Evolutionary conservation across 2,329 filamentous ascomycete species (phyloP).

Genomic region (Lithohypha guttulata): DNA sequence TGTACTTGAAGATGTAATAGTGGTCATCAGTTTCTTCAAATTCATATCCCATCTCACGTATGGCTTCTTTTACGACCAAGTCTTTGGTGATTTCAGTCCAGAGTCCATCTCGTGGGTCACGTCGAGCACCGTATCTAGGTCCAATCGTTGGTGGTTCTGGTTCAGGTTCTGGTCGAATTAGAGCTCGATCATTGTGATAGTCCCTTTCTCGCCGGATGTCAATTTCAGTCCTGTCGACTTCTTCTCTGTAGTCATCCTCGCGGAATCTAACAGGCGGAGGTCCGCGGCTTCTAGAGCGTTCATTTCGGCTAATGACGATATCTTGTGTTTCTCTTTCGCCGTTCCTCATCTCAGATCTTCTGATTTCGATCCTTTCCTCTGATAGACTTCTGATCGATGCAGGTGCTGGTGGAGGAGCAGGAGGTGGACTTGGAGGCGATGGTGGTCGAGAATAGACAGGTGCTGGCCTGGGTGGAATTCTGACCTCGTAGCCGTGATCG

Average conservation of each 20-base stretch:
- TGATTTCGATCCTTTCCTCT: slow-evolving; percentile 46
- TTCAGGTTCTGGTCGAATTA: slow-evolving; percentile 40
- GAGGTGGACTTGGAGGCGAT: slow-evolving; percentile 30
- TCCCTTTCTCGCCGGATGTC: slow-evolving; percentile 46
- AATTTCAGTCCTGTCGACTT: slow-evolving; percentile 28
- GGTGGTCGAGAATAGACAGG: slow-evolving; percentile 24
- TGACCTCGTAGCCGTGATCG: slow-evolving; percentile 56
- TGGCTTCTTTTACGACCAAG: slow-evolving; percentile 73
- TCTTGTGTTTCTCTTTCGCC: slow-evolving; percentile 53
- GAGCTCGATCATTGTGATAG: slow-evolving; percentile 56
- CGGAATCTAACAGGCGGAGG: slow-evolving; percentile 14
- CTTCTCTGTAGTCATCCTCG: slow-evolving; percentile 15
- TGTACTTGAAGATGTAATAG: slow-evolving; percentile 87
- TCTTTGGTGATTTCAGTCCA: slow-evolving; percentile 98
- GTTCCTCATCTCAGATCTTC: slow-evolving; percentile 35
- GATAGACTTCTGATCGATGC: slow-evolving; percentile 26
- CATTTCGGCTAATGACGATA: slow-evolving; percentile 44
- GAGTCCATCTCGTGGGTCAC: slow-evolving; percentile 48
- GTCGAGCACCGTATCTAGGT: slow-evolving; percentile 34
- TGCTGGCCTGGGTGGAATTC: slow-evolving; percentile 28
- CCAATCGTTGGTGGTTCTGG: slow-evolving; percentile 28
- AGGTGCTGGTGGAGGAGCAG: slow-evolving; percentile 24
- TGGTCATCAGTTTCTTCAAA: slow-evolving; percentile 83
- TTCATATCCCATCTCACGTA: slow-evolving; percentile 72
- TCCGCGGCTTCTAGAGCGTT: slow-evolving; percentile 33